A percentile compares a stretch with the other conserved stretches of the same genome.
Conservation (phyloP, 2,329 filamentous ascomycete species). For the Trichoderma hamatum region DNA sequence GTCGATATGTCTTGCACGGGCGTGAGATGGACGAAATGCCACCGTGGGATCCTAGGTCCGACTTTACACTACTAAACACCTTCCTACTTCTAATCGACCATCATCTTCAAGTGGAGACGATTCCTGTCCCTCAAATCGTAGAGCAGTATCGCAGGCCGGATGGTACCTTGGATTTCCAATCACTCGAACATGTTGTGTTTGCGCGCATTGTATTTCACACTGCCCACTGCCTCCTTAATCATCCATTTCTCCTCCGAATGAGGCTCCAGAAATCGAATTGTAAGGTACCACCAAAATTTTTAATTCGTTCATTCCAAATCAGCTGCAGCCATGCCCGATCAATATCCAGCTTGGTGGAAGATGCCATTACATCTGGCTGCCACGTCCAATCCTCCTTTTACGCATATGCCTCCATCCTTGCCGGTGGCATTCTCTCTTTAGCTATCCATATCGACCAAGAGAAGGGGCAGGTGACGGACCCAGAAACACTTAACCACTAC, state of each 20-base stretch:
- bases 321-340: conserved; percentile 9
- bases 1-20: conserved; percentile 19
- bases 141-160: conserved; percentile 16
- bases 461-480: conserved; percentile 18
- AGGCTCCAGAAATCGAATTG: conserved; percentile 12
- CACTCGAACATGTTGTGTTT: conserved; percentile 23
- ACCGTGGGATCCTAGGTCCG: conserved; percentile 22
- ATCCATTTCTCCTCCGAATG: conserved; percentile 22
- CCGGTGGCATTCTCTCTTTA: conserved; percentile 18
- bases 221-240: conserved; percentile 18
- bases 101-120: conserved; percentile 20
- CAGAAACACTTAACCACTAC: conserved; percentile 7
- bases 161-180: conserved; percentile 18
- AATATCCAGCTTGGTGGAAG: conserved; percentile 19
- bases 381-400: conserved; percentile 22
- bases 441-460: conserved; percentile 23
- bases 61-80: conserved; percentile 21
- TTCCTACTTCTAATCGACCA: conserved; percentile 18
- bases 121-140: conserved; percentile 14
- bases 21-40: conserved; percentile 23
- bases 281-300: conserved; percentile 18
- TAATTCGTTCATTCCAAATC: conserved; percentile 17
- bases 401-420: conserved; percentile 19
- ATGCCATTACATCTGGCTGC: conserved; percentile 21
- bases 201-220: conserved; percentile 20